Conservation (phyloP, 192 early-diverging fungal genomes). For the Podila epicladia region DNA sequence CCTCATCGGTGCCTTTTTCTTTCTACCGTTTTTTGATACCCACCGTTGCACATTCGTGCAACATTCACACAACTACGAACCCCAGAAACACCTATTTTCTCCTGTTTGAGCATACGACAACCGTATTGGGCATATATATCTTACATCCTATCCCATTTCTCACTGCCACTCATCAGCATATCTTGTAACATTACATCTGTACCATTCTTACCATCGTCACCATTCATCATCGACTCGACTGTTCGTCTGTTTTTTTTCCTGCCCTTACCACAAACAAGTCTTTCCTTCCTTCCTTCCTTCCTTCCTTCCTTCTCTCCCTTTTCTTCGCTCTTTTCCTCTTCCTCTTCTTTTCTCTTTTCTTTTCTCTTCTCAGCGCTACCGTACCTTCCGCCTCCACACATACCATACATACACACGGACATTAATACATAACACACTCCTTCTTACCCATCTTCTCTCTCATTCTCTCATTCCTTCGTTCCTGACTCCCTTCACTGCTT, state of each 20-base stretch:
- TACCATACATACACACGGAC: no score
- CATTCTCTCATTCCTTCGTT: not conserved
- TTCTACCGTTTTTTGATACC: slow-evolving; percentile 4
- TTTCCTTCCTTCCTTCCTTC: not conserved
- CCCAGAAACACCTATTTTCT: no score
- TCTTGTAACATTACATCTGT: no score
- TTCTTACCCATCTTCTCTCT: not conserved
- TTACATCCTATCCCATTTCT: not conserved
- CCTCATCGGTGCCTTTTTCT: not conserved
- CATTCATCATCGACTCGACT: not conserved
- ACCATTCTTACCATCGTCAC: not conserved
- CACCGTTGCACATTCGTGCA: not conserved
- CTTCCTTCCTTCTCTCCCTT: not conserved
- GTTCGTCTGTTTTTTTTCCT: not conserved
- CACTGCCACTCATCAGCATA: not conserved
- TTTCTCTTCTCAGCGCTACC: not conserved
- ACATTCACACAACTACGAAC: no score
- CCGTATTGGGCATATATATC: no score
- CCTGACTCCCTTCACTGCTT: not conserved
- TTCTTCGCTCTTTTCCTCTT: not conserved
- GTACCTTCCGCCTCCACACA: no score
- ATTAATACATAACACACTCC: no score
- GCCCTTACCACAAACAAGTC: not conserved
- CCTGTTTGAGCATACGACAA: no score
- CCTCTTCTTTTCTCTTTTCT: not conserved